phyloP scores from a whole-genome alignment of 2,329 filamentous ascomycete species.

The Alternaria atra region DNA sequence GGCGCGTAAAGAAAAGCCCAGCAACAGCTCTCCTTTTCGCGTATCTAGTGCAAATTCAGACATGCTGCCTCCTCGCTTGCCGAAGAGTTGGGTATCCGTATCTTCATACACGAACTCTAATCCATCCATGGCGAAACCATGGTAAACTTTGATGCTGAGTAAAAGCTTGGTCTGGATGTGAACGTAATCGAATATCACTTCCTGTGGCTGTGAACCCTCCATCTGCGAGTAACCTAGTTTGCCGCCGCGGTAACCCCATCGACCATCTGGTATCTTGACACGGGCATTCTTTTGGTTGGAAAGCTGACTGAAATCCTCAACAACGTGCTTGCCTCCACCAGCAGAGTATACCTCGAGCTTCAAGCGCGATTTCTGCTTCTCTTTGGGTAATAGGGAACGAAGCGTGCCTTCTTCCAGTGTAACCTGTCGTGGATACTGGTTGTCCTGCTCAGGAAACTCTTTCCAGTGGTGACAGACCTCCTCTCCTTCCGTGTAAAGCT shows the following conservation, averaged over 20 bases:
- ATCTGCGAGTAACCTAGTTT: constrained; percentile 77
- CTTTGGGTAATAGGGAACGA: constrained; percentile 73
- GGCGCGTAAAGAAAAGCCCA: constrained; percentile 84
- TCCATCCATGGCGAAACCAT: constrained; percentile 80
- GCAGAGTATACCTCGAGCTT: constrained; percentile 79
- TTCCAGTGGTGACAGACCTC: constrained; percentile 82
- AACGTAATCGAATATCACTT: constrained; percentile 78
- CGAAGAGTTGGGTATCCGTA: constrained; percentile 82
- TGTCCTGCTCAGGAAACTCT: constrained; percentile 74
- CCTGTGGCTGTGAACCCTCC: constrained; percentile 73
- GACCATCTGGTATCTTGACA: constrained; percentile 78
- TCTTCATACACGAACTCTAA: constrained; percentile 95
- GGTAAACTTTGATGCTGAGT: constrained; percentile 77
- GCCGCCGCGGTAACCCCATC: constrained; percentile 77
- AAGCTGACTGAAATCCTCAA: constrained; percentile 79
- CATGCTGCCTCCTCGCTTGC: constrained; percentile 75
- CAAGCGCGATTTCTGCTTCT: constrained; percentile 75
- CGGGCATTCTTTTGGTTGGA: constrained; percentile 71
- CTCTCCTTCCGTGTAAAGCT: constrained; percentile 83
- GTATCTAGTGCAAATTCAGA: constrained; percentile 84
- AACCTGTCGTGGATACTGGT: constrained; percentile 73
- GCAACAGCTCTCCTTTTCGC: constrained; percentile 82
- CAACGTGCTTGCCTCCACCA: constrained; percentile 74
- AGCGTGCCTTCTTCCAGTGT: constrained; percentile 78
- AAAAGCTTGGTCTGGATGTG: constrained; percentile 73